phyloP scores from a whole-genome alignment of 805 yeast species.

The Maudiozyma pseudohumilis region DNA sequence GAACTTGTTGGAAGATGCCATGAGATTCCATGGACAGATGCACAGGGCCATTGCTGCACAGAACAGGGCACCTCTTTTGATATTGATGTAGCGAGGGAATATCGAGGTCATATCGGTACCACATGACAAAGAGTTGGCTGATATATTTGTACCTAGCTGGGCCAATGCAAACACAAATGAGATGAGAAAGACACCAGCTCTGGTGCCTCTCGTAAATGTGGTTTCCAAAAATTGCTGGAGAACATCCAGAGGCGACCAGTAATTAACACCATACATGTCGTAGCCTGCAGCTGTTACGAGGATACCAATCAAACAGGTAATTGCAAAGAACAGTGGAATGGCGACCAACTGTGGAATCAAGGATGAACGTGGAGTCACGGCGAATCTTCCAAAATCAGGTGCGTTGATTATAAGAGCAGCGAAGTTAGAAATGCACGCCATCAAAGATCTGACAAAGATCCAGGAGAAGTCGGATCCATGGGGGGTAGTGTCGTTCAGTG shows the following conservation, averaged over 20 bases:
- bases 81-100: constrained; percentile 49
- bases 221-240: constrained; percentile 36
- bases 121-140: constrained; percentile 53
- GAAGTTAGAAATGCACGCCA: constrained; percentile 72
- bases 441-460: constrained; percentile 49
- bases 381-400: constrained; percentile 75
- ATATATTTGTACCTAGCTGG: constrained; percentile 68
- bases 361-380: constrained; percentile 40
- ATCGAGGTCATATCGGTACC: constrained; percentile 50
- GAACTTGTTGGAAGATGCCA: constrained; percentile 54
- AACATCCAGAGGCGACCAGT: constrained; percentile 48
- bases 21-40: constrained; percentile 73
- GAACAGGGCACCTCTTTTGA: constrained; percentile 52
- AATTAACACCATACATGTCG: constrained; percentile 32
- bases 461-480: constrained; percentile 6
- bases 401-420: constrained; percentile 74
- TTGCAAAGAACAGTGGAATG: constrained; percentile 60
- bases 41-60: constrained; percentile 59
- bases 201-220: constrained; percentile 37
- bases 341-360: constrained; percentile 45
- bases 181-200: constrained; percentile 66
- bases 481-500: constrained; percentile 6
- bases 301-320: constrained; percentile 72
- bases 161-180: constrained; percentile 56
- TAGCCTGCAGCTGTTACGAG: constrained; percentile 63